Base-by-base conservation (phyloP, 805 yeast species). In the Helenozyma baotianmanensis region DNA sequence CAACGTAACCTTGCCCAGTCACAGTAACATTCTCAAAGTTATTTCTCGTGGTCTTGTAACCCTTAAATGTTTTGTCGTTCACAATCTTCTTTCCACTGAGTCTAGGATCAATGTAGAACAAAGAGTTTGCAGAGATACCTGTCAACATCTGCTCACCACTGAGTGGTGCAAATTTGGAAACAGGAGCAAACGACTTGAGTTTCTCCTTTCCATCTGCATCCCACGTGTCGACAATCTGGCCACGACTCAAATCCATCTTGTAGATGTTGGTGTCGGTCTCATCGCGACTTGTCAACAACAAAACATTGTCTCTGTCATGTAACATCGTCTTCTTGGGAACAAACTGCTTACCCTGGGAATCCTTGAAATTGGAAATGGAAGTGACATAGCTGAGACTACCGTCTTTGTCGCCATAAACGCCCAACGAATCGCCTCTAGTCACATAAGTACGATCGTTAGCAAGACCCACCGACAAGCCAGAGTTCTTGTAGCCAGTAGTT, bases 201-300 rank as follows among this genome's bases (percentile, higher is more conserved):
- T 68, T 42, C 32, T 72, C 71, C 14, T 30, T 26, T 16, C 65
- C 68, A 14, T 54, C 48, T 14, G 82, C 67, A 22, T 70, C 61
- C 92, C 95, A 88, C 51, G 85, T 92, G 53, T 88, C 96, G n/a
- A 88, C 82, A 33, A 88, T 71, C 50, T 79, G 67, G 10, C 96
- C 96, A 36, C 77, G 70, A 50, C 75, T 82, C 30, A 88, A 58
- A 60, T 88, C 96, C 87, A 87, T 74, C 45, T 76, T 74, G 60
- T 71, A 84, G 29, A 88, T 53, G 19, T 64, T 68, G 26, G 67
- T 60, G 25, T 33, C 38, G 14, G 50, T 49, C 25, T 68, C 59
- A 4, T 56, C 50, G 2, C 67, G 62, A 49, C 76, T 78, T 48
- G 81, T 85, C 45, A 88, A 51, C 18, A 88, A 65, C 70, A 88